Evolutionary conservation across 2,329 filamentous ascomycete genomes (phyloP), one percentile per base, ranked within the genome.

Genomic region (Drechmeria coniospora): DNA sequence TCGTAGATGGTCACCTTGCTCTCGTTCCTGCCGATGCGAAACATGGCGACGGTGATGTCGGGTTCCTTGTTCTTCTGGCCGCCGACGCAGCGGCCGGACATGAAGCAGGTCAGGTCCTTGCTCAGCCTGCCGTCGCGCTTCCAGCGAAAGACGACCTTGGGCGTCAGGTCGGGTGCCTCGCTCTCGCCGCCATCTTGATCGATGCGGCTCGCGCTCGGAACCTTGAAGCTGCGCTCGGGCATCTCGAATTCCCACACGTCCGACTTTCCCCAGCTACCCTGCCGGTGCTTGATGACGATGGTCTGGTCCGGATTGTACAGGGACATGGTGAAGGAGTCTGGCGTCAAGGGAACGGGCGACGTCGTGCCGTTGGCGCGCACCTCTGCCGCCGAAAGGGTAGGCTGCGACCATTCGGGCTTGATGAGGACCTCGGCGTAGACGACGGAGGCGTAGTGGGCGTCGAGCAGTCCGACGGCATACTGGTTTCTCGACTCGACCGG

Each of bases 301-400:
- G 79, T 68, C 51, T 90, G 83, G 49, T 95, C 87, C 0, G 90
- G 90, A 48, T 93, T 90, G 62, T 94, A 95, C 3, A 98, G 73
- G 42, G 87, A 78, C 21, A 95, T 66, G n/a, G 67, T 65, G 50
- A 95, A 93, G 29, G 71, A 63, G 31, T 76, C 74, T 0, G 87
- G 86, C 16, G 82, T 68, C 19, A 81, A 63, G 8, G 86, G 79
- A 33, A 79, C 42, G 11, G 67, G 68, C 14, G 68, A 73, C 54
- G 67, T 23, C 61, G 72, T 56, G 11, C 76, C 78, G 34, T 74
- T 75, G n/a, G 65, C 61, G 35, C 82, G 73, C 31, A 86, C 68
- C 46, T 92, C 79, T 29, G 90, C 82, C 26, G 79, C 72, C 1
- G 82, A 87, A 6, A 92, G 64, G 0, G 74, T 74, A 1, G 84